These are phyloP conservation scores for Cylindrotheca closterium DNA, from an alignment of 108 stramenopile species.

Conservation along the genomic window DNA sequence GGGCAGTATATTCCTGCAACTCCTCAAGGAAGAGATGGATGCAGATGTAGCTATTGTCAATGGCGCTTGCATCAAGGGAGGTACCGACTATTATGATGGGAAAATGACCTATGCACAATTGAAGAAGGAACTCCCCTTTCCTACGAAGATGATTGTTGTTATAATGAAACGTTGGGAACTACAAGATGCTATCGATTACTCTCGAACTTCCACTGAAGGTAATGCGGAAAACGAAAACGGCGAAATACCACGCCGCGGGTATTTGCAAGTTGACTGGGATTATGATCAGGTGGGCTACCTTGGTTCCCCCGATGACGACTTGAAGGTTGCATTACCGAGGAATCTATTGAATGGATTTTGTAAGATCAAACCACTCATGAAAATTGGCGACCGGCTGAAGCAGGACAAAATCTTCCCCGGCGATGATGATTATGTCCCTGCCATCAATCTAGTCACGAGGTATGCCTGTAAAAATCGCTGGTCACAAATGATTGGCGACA, in stretches of 20 bases:
- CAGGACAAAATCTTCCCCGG: constrained; percentile 43
- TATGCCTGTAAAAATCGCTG: constrained; percentile 66
- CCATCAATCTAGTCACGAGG: constrained; percentile 61
- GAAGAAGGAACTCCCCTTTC: constrained; percentile 80
- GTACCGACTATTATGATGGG: constrained; percentile 36
- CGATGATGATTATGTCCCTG: constrained; percentile 66
- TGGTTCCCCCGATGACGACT: constrained; percentile 33
- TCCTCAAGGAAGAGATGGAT: constrained; percentile 63
- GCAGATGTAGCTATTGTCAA: constrained; percentile 70
- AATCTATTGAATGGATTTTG: constrained; percentile 83
- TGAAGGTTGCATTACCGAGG: constrained; percentile 69
- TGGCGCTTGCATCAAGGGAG: constrained; percentile 73
- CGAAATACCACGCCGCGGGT: constrained; percentile 55
- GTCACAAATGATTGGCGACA: constrained; percentile 31
- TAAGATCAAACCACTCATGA: constrained; percentile 72
- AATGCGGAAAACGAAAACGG: constrained; percentile 26
- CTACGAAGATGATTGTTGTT: constrained; percentile 77
- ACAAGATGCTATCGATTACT: constrained; percentile 59
- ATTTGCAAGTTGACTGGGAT: constrained; percentile 69
- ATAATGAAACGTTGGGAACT: constrained; percentile 59
- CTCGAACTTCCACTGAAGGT: constrained; percentile 55
- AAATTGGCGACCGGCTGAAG: constrained; percentile 52
- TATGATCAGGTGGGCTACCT: constrained; percentile 24
- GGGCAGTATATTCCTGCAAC: constrained; percentile 59
- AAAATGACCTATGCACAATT: constrained; percentile 68